A percentile compares a stretch with the other conserved stretches of the same genome.
phyloP scores from a whole-genome alignment of 345 rosid species.

The Eucalyptus coolabah region DNA sequence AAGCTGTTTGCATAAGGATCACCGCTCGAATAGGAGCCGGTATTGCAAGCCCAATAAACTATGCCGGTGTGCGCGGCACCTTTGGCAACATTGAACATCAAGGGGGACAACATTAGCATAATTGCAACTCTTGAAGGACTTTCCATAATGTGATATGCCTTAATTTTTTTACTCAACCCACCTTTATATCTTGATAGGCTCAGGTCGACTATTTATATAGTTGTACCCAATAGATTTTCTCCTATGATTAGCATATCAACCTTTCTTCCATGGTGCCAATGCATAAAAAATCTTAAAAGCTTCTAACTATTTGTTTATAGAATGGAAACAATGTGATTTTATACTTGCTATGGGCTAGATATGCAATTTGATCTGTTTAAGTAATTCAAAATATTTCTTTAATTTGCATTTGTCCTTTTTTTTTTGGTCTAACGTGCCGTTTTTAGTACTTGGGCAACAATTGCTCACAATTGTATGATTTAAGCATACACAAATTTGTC shows the following conservation, averaged over 20 bases:
- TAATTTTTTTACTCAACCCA: neutral
- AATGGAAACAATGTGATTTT: neutral
- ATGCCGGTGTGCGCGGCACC: neutral
- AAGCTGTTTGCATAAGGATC: neutral
- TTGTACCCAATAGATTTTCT: slow-evolving; percentile 19
- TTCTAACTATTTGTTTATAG: neutral
- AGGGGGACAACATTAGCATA: neutral
- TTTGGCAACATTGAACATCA: neutral
- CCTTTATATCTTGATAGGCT: neutral
- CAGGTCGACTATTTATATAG: neutral
- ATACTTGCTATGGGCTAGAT: neutral
- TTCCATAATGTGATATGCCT: neutral
- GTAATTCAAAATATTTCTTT: neutral
- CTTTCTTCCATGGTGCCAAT: no score
- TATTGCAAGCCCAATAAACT: neutral
- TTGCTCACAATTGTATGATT: neutral
- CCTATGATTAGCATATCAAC: neutral
- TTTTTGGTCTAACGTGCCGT: neutral
- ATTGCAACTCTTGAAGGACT: neutral
- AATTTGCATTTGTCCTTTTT: neutral
- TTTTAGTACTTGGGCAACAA: neutral
- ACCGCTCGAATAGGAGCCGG: neutral
- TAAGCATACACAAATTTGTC: neutral
- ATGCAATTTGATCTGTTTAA: neutral
- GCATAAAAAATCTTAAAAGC: neutral